A percentile compares a stretch with the other conserved stretches of the same genome.
Conservation (phyloP, 192 early-diverging fungal genomes). For the Allomyces macrogynus region DNA sequence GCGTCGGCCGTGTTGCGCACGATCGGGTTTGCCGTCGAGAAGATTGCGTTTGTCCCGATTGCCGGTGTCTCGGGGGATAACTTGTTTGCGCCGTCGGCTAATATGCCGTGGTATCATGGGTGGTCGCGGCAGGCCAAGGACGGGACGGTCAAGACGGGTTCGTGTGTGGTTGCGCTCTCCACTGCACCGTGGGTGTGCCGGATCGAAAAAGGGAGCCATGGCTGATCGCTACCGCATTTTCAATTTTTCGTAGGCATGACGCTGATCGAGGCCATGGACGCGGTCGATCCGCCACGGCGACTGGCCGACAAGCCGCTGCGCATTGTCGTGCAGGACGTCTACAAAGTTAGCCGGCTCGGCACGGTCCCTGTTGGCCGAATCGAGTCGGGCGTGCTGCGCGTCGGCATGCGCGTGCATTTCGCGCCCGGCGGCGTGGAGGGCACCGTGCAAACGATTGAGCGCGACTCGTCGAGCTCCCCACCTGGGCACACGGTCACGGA, state of each 20-base stretch:
- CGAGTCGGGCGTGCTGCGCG: conserved; percentile 83
- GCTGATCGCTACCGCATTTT: too few relatives aligned
- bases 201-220: too few relatives aligned
- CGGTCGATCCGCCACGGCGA: conserved; percentile 76
- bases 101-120: conserved; percentile 26
- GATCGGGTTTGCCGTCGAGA: conserved; percentile 85
- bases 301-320: conserved; percentile 88
- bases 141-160: neutral
- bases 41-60: conserved; percentile 89
- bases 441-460: conserved; percentile 90
- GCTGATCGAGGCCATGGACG: conserved; percentile 85
- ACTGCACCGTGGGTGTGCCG: too few relatives aligned
- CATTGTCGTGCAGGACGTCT: conserved; percentile 92
- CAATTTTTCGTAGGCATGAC: conserved; percentile 33
- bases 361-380: conserved; percentile 93
- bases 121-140: neutral
- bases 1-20: conserved; percentile 87
- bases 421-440: conserved; percentile 70
- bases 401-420: conserved; percentile 75
- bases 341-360: conserved; percentile 96
- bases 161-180: too few relatives aligned
- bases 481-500: conserved; percentile 51
- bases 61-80: conserved; percentile 96
- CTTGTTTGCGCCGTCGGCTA: conserved; percentile 79
- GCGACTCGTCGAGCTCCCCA: neutral